Conservation (phyloP, 805 yeast species). For the Metschnikowia cubensis region DNA sequence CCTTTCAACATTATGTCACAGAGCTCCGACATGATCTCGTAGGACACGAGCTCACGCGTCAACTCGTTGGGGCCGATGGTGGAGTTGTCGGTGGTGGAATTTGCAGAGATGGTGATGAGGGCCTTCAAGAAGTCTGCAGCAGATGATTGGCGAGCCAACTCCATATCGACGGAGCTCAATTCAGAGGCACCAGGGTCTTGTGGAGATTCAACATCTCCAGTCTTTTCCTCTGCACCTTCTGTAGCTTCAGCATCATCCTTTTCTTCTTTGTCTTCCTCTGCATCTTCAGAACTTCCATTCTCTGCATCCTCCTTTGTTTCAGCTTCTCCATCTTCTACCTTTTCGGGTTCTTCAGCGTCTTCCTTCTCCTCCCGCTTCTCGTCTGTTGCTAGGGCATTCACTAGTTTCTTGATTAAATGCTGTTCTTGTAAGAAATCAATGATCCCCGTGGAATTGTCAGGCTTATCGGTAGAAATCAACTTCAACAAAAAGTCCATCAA, state of each 20-base stretch:
- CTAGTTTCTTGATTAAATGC: constrained; percentile 31
- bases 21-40: constrained; percentile 31
- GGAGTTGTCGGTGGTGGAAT: constrained; percentile 43
- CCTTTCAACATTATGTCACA: constrained; percentile 42
- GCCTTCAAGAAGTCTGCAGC: constrained; percentile 47
- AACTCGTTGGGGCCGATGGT: constrained; percentile 46
- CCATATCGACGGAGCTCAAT: constrained; percentile 6
- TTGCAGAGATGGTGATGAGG: constrained; percentile 43
- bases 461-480: constrained; percentile 44
- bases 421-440: constrained; percentile 43
- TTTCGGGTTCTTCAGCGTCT: neutral
- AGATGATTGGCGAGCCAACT: constrained; percentile 33
- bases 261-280: too few species aligned
- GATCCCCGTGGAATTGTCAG: constrained; percentile 44
- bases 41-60: constrained; percentile 41
- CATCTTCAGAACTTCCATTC: too few species aligned
- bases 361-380: neutral
- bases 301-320: too few species aligned
- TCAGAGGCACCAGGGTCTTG: constrained; percentile 9
- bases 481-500: constrained; percentile 44
- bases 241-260: neutral
- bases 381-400: constrained; percentile 30
- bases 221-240: neutral
- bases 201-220: neutral
- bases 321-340: neutral